A percentile compares a stretch with the other conserved stretches of the same genome.
These are phyloP conservation scores for Rhynchosporium agropyri DNA, from an alignment of 2,329 filamentous ascomycete species.

Conservation along the genomic window DNA sequence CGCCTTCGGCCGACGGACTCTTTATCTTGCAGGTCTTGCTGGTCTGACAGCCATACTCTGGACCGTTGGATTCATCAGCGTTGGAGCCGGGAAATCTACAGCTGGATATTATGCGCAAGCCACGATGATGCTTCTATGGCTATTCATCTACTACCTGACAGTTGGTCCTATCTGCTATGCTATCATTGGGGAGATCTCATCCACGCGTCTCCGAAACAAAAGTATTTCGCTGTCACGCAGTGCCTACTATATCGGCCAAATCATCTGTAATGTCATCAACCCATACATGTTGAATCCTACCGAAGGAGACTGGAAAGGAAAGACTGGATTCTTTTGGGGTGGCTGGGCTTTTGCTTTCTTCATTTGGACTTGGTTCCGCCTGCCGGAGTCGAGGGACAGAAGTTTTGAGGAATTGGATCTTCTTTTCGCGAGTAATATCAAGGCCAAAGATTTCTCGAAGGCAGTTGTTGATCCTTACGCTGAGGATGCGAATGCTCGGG, in stretches of 20 bases:
- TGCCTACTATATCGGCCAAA: constrained; percentile 60
- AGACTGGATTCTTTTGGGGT: constrained; percentile 84
- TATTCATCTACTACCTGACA: constrained; percentile 80
- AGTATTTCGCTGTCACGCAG: constrained; percentile 82
- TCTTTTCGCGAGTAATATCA: constrained; percentile 64
- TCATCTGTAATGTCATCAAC: constrained; percentile 53
- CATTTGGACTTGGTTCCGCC: constrained; percentile 79
- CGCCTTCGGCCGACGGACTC: constrained; percentile 51
- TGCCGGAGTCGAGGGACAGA: constrained; percentile 76
- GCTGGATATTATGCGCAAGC: constrained; percentile 45
- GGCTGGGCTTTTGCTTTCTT: constrained; percentile 78
- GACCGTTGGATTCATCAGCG: constrained; percentile 46
- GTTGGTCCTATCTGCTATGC: constrained; percentile 89
- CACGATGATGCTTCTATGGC: constrained; percentile 55
- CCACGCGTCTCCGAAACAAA: constrained; percentile 84
- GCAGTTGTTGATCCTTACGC: constrained; percentile 33
- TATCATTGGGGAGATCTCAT: constrained; percentile 79
- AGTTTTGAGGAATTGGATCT: constrained; percentile 84
- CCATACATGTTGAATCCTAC: constrained; percentile 70
- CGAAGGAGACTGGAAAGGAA: constrained; percentile 85
- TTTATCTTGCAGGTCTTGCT: constrained; percentile 53
- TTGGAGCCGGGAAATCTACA: background rate
- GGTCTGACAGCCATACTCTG: constrained; percentile 49
- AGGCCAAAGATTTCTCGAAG: constrained; percentile 13
- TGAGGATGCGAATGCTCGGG: background rate